Conservation (phyloP, 2,329 filamentous ascomycete species). For the Fusarium clavum region DNA sequence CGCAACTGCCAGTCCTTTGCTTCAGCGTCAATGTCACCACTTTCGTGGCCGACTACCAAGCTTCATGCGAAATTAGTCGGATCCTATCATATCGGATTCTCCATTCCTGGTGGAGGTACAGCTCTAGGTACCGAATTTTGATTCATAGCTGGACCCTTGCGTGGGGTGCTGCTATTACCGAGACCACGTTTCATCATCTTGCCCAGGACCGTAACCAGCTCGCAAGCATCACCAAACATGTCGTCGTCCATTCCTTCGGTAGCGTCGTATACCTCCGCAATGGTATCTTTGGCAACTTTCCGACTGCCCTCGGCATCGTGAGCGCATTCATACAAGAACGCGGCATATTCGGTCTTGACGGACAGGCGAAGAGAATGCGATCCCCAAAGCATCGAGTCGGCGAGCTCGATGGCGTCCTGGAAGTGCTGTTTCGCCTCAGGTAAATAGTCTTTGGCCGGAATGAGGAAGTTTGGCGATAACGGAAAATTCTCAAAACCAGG, state of each 20-base stretch:
- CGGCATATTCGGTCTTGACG: conserved; percentile 90
- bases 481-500: conserved; percentile 63
- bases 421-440: conserved; percentile 86
- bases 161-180: conserved; percentile 52
- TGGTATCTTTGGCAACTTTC: conserved; percentile 81
- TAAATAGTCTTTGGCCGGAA: conserved; percentile 83
- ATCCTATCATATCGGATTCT: conserved; percentile 55
- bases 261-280: conserved; percentile 90
- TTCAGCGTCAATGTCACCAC: background rate
- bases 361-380: conserved; percentile 91
- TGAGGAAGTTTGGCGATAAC: conserved; percentile 76
- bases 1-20: background rate
- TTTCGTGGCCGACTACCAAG: conserved; percentile 1
- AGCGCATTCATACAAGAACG: conserved; percentile 92
- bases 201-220: conserved; percentile 85
- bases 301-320: conserved; percentile 83
- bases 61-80: conserved; percentile 3
- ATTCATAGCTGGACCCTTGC: conserved; percentile 48
- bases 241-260: conserved; percentile 94
- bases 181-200: conserved; percentile 87
- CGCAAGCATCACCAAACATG: conserved; percentile 91
- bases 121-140: conserved; percentile 28
- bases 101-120: conserved; percentile 54
- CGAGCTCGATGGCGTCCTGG: conserved; percentile 77
- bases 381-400: conserved; percentile 81